Evolutionary conservation across 306 rosid species (phyloP).

Genomic region (Vicia faba): DNA sequence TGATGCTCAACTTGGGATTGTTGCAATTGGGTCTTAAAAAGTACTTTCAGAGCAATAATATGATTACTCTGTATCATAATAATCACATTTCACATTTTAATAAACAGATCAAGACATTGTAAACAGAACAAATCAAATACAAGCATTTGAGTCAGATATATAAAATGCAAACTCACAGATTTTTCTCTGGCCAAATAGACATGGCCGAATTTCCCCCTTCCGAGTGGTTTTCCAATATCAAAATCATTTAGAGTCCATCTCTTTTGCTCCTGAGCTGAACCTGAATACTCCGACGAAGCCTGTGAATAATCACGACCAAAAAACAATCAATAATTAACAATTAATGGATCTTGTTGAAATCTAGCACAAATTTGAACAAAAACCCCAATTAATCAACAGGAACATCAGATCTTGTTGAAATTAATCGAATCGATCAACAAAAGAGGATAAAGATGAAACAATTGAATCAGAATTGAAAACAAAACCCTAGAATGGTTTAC

Average conservation of each 20-base stretch:
- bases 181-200: constrained; percentile 98
- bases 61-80: constrained; percentile 81
- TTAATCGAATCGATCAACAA: neutral
- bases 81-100: constrained; percentile 19
- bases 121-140: constrained; percentile 14
- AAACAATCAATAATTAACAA: constrained; percentile 11
- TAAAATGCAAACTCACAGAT: constrained; percentile 52
- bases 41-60: constrained; percentile 90
- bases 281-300: constrained; percentile 66
- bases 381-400: neutral
- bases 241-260: constrained; percentile 94
- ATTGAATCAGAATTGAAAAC: neutral
- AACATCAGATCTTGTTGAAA: neutral
- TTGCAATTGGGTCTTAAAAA: constrained; percentile 95
- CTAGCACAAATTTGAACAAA: neutral
- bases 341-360: neutral
- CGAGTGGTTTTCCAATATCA: constrained; percentile 95
- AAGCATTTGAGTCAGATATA: neutral
- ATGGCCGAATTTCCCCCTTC: constrained; percentile 98
- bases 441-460: neutral
- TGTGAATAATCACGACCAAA: constrained; percentile 12
- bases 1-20: constrained; percentile 99
- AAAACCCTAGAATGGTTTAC: constrained; percentile 52
- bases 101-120: neutral
- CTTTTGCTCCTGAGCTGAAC: constrained; percentile 64